A percentile compares a stretch with the other conserved stretches of the same genome.
Evolutionary conservation across 306 rosid species (phyloP).

Genomic region (Sindora glabra): DNA sequence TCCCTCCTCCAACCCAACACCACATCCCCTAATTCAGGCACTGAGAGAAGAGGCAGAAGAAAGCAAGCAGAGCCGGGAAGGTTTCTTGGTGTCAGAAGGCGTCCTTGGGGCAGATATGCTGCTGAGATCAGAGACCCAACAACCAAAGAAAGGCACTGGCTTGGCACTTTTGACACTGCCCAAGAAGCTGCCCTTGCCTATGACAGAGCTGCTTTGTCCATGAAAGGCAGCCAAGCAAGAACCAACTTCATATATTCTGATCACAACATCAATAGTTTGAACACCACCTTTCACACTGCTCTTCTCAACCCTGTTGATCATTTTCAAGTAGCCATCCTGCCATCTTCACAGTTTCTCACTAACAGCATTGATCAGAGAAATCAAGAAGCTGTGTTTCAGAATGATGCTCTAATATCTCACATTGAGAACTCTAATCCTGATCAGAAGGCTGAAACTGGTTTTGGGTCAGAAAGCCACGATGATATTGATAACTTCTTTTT

Average conservation of each 20-base stretch:
- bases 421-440: constrained; percentile 4
- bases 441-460: constrained; percentile 22
- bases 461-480: constrained; percentile 18
- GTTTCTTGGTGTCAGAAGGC: constrained; percentile 83
- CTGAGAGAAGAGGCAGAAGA: constrained; percentile 84
- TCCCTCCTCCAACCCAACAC: constrained; percentile 61
- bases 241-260: constrained; percentile 88
- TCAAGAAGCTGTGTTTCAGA: constrained; percentile 32
- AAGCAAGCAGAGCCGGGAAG: constrained; percentile 88
- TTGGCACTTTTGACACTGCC: constrained; percentile 98
- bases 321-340: constrained; percentile 39
- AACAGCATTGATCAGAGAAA: constrained; percentile 24
- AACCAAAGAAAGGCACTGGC: constrained; percentile 97
- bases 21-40: constrained; percentile 49
- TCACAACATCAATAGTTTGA: too few species aligned
- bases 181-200: constrained; percentile 99
- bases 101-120: constrained; percentile 98
- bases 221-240: constrained; percentile 95
- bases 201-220: constrained; percentile 97
- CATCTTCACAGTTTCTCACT: constrained; percentile 33
- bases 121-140: constrained; percentile 97
- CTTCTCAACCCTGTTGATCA: constrained; percentile 56
- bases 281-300: constrained; percentile 52
- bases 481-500: constrained; percentile 51
- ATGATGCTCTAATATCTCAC: neutral